Base-by-base conservation (phyloP, 1,284 basidiomycete genomes). In the Exobasidium rhododendri region DNA sequence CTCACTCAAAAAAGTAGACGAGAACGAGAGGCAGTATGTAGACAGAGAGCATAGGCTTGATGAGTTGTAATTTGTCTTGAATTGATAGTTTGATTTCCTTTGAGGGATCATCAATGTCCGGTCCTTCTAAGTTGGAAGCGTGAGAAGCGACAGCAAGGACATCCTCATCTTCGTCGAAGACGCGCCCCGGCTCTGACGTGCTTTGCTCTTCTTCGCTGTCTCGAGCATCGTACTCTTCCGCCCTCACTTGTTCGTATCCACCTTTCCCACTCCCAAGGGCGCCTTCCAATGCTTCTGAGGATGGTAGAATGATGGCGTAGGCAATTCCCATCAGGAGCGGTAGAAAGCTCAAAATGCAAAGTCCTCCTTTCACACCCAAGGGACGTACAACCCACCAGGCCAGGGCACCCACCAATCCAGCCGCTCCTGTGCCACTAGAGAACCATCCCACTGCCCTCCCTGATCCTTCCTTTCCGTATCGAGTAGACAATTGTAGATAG, bases 301-400 rank as follows among this genome's bases (percentile, higher is more conserved):
- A 52, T 1, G 72, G 72, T 45, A 73, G 31, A n/a, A 74, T 52
- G 24, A 65, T 29, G 2, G 67, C 44, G 51, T 75, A 79, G 6
- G 71, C 65, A 3, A 70, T 1, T 1, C 70, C 65, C 73, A 78
- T 78, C 28, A 71, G 66, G 10, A 64, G 67, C 0, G 77, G 74
- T 35, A 79, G 46, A 3, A 74, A 52, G 10, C 68, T 69, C 32
- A 78, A 53, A 1, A 74, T 59, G 11, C 90, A 89, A 24, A 98
- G 86, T 0, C 94, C 96, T 5, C 82, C 76, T 54, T 86, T 85
- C 4, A 98, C 91, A 13, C 94, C 94, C 0, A 96, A 81, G 0
- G 87, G 86, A 35, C 96, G 84, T 0, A 97, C 83, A 67, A 92
- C 84, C 94, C 94, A 97, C 94, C 94, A 98, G 4, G 96, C 80